Evolutionary conservation across 2,329 filamentous ascomycete genomes (phyloP).

Genomic region (Stachybotrys echinatus): DNA sequence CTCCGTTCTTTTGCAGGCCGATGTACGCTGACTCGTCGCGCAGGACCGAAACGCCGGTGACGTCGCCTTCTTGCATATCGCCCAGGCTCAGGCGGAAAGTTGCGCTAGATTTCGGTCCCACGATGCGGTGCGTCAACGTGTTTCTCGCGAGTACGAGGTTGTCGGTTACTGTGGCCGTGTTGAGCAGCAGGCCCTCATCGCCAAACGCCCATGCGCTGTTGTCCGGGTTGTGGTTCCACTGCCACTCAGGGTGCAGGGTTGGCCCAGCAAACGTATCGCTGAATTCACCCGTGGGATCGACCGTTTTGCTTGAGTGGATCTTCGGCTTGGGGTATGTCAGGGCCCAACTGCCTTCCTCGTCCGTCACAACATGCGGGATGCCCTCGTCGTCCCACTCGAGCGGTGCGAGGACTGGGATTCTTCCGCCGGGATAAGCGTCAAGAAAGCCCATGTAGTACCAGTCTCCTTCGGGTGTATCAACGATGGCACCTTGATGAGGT

Average conservation of each 20-base stretch:
- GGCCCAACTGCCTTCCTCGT: slow-evolving; percentile 38
- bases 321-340: slow-evolving; percentile 29
- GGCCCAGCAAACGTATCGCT: slow-evolving; percentile 19
- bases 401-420: slow-evolving; percentile 52
- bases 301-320: slow-evolving; percentile 16
- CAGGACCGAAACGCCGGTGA: slow-evolving; percentile 44
- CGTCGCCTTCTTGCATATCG: slow-evolving; percentile 44
- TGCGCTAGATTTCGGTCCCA: slow-evolving; percentile 33
- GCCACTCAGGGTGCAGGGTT: slow-evolving; percentile 40
- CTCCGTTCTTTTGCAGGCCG: slow-evolving; percentile 34
- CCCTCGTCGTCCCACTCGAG: slow-evolving; percentile 40
- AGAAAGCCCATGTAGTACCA: slow-evolving; percentile 56
- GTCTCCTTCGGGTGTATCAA: slow-evolving; percentile 43
- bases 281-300: slow-evolving; percentile 34
- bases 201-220: slow-evolving; percentile 36
- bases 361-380: slow-evolving; percentile 37
- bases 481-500: slow-evolving; percentile 50
- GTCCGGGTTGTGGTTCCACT: slow-evolving; percentile 59
- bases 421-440: slow-evolving; percentile 48
- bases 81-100: slow-evolving; percentile 44
- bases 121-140: slow-evolving; percentile 39
- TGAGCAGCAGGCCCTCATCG: slow-evolving; percentile 28
- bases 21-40: slow-evolving; percentile 48
- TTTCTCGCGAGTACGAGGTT: slow-evolving; percentile 42
- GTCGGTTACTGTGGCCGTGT: slow-evolving; percentile 42